Conservation (phyloP, 2,329 filamentous ascomycete genomes). For the Chrysosporium keratinophilum region DNA sequence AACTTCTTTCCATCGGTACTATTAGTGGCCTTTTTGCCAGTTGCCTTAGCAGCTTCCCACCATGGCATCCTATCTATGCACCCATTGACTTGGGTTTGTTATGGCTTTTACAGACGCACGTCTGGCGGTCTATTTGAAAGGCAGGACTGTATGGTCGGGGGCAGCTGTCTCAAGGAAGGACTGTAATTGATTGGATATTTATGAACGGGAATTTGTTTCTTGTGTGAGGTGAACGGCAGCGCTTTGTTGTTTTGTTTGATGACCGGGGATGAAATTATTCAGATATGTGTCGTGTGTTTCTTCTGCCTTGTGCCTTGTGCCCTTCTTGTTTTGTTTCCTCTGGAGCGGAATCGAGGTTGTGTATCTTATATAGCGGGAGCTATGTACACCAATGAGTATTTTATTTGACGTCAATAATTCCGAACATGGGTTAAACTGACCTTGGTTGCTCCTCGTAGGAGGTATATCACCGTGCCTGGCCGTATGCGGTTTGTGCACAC, state of each 20-base stretch:
- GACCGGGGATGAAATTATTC: slow-evolving; percentile 8
- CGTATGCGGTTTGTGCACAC: neutral
- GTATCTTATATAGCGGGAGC: slow-evolving; percentile 10
- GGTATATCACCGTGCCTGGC: neutral
- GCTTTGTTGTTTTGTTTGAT: neutral
- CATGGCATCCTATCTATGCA: neutral
- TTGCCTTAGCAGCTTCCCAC: neutral
- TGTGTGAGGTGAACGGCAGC: neutral
- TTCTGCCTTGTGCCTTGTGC: neutral
- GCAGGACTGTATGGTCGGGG: neutral
- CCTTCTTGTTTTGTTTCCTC: neutral
- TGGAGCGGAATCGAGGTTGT: slow-evolving; percentile 9
- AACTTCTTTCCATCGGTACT: neutral
- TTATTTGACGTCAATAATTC: neutral
- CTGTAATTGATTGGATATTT: neutral
- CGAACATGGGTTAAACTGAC: neutral
- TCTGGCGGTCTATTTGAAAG: neutral
- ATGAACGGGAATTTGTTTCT: neutral
- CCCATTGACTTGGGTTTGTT: neutral
- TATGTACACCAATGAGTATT: slow-evolving; percentile 11
- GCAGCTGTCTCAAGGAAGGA: neutral
- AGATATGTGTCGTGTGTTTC: slow-evolving; percentile 2
- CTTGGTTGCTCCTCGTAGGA: neutral
- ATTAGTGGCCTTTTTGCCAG: neutral
- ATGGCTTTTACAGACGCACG: neutral